Conservation (phyloP, 768 basidiomycete genomes). For the Naganishia onofrii region DNA sequence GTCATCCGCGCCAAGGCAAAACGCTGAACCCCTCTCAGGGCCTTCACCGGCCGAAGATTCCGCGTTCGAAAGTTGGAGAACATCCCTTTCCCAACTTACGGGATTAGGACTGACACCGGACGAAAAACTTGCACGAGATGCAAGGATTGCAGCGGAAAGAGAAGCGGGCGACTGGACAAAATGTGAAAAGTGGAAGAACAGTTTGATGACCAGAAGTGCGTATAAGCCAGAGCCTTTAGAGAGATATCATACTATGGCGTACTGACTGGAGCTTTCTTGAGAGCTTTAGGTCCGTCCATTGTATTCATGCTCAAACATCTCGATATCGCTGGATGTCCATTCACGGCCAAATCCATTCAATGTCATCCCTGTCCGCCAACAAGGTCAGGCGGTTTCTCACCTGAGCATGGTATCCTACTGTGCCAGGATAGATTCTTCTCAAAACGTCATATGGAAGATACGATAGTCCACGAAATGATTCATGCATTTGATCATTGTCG, state of each 20-base stretch:
- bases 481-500: slow-evolving; percentile 94
- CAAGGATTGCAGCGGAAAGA: slow-evolving; percentile 49
- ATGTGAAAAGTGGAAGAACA: slow-evolving; percentile 70
- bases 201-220: slow-evolving; percentile 69
- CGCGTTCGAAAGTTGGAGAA: slow-evolving; percentile 61
- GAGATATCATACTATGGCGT: not conserved
- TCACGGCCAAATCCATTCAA: slow-evolving; percentile 69
- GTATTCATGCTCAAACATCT: slow-evolving; percentile 91
- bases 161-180: slow-evolving; percentile 53
- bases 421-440: slow-evolving; percentile 80
- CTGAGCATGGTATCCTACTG: slow-evolving; percentile 71
- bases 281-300: slow-evolving; percentile 68
- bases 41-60: slow-evolving; percentile 16
- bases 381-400: slow-evolving; percentile 75
- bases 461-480: slow-evolving; percentile 85
- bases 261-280: not conserved
- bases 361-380: slow-evolving; percentile 78
- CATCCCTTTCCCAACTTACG: slow-evolving; percentile 57
- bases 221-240: slow-evolving; percentile 30
- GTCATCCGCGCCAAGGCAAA: not conserved
- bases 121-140: slow-evolving; percentile 50
- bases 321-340: slow-evolving; percentile 67
- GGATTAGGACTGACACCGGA: slow-evolving; percentile 59
- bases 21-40: not conserved
- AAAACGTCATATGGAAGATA: slow-evolving; percentile 87